phyloP scores from a whole-genome alignment of 2,329 filamentous ascomycete species.

The Dothideomycetes sp. region DNA sequence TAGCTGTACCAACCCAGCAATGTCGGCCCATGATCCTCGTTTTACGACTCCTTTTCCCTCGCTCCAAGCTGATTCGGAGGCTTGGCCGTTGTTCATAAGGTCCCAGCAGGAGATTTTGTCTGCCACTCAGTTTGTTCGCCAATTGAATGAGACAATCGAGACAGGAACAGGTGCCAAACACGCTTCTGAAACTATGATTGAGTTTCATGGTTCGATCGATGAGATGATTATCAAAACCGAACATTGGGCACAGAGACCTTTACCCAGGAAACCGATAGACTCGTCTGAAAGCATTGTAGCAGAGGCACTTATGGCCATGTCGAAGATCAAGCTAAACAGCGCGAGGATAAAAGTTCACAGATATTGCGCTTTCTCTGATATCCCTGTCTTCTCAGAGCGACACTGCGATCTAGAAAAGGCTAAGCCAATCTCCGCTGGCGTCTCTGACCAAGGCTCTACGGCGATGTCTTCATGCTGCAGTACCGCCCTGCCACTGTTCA shows the following conservation, averaged over 20 bases:
- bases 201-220: conserved; percentile 3
- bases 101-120: conserved; percentile 6
- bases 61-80: neutral
- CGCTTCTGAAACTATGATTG: neutral
- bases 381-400: conserved; percentile 37
- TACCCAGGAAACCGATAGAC: conserved; percentile 25
- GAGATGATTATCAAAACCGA: neutral
- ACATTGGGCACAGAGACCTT: conserved; percentile 10
- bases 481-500: neutral
- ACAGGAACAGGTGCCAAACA: conserved; percentile 1
- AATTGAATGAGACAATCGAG: neutral
- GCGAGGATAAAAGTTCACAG: conserved; percentile 42
- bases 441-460: neutral
- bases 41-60: conserved; percentile 29
- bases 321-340: conserved; percentile 41
- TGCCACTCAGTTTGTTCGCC: conserved; percentile 5
- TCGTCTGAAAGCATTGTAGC: conserved; percentile 30
- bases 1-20: conserved; percentile 35
- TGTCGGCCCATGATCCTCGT: conserved; percentile 31
- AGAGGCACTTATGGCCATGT: conserved; percentile 35
- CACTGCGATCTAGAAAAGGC: conserved; percentile 38
- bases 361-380: conserved; percentile 41
- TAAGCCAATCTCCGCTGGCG: conserved; percentile 8
- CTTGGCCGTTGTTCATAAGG: conserved; percentile 7
- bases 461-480: neutral